Evolutionary conservation across 148 eudicot species (phyloP).

Genomic region (Heliamphora exappendiculata): DNA sequence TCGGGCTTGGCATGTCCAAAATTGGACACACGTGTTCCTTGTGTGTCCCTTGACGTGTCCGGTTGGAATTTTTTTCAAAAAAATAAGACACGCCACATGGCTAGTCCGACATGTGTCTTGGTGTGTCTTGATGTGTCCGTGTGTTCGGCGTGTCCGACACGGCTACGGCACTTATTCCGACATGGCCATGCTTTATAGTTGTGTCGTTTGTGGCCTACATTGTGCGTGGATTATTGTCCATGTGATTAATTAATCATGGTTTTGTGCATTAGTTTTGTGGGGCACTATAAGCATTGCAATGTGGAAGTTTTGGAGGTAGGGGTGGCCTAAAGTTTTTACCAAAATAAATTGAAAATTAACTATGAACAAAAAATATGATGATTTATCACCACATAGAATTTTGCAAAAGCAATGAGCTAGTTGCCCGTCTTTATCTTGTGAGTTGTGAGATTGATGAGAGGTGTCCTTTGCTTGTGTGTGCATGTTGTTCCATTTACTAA

Average conservation of each 20-base stretch:
- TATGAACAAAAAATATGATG: not conserved
- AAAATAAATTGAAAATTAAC: not conserved
- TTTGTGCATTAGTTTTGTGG: not conserved
- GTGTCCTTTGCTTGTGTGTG: not conserved
- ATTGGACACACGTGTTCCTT: too few relatives aligned
- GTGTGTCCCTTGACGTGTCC: too few relatives aligned
- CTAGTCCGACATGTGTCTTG: too few relatives aligned
- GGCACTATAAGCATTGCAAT: not conserved
- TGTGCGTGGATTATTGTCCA: not conserved
- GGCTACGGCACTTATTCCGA: too few relatives aligned
- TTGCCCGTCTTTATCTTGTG: not conserved
- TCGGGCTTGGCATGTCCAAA: too few relatives aligned
- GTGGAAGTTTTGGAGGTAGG: not conserved
- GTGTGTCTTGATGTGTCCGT: too few relatives aligned
- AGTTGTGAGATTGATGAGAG: not conserved
- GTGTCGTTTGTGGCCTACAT: conserved; percentile 4
- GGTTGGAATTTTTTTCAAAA: too few relatives aligned
- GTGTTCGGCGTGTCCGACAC: too few relatives aligned
- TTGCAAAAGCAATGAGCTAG: not conserved
- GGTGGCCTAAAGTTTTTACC: not conserved
- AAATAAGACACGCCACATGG: too few relatives aligned
- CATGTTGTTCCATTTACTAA: not conserved
- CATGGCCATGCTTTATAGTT: too few relatives aligned
- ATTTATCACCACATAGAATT: not conserved
- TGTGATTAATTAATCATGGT: not conserved